Percentiles rank a stretch among this genome's conserved stretches.
phyloP scores from a whole-genome alignment of 2,329 filamentous ascomycete genomes.

The Pseudopithomyces chartarum region DNA sequence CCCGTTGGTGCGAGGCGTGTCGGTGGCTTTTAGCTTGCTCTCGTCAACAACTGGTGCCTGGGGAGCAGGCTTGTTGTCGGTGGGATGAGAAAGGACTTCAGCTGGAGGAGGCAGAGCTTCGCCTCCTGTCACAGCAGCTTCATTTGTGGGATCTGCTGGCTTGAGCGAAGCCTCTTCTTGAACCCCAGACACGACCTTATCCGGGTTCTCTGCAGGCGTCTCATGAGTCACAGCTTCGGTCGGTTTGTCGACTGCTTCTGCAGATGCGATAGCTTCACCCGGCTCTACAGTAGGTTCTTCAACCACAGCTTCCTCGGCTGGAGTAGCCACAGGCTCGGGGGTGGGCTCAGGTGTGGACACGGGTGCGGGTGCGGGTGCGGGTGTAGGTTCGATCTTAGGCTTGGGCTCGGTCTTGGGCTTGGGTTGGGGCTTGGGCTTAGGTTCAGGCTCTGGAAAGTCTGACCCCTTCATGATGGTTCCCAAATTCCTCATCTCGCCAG shows the following conservation, averaged over 20 bases:
- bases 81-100: constrained; percentile 24
- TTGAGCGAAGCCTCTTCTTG: constrained; percentile 49
- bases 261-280: background rate
- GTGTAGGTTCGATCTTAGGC: too few relatives aligned
- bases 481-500: constrained; percentile 36
- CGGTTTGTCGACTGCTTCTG: background rate
- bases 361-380: too few relatives aligned
- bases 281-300: constrained; percentile 2
- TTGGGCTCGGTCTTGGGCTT: too few relatives aligned
- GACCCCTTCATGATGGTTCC: constrained; percentile 44
- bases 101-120: constrained; percentile 41
- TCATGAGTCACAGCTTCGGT: background rate
- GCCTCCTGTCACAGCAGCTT: constrained; percentile 46
- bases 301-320: constrained; percentile 1
- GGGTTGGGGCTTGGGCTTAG: background rate
- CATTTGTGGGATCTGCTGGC: constrained; percentile 47
- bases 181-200: constrained; percentile 50
- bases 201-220: constrained; percentile 41
- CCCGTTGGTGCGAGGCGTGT: constrained; percentile 24
- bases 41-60: constrained; percentile 19
- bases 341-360: constrained; percentile 19
- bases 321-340: constrained; percentile 13
- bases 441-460: constrained; percentile 35
- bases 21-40: constrained; percentile 23
- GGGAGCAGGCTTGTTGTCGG: constrained; percentile 11